A percentile compares a stretch with the other conserved stretches of the same genome.
Conservation (phyloP, 805 yeast genomes). For the Torulaspora indica region DNA sequence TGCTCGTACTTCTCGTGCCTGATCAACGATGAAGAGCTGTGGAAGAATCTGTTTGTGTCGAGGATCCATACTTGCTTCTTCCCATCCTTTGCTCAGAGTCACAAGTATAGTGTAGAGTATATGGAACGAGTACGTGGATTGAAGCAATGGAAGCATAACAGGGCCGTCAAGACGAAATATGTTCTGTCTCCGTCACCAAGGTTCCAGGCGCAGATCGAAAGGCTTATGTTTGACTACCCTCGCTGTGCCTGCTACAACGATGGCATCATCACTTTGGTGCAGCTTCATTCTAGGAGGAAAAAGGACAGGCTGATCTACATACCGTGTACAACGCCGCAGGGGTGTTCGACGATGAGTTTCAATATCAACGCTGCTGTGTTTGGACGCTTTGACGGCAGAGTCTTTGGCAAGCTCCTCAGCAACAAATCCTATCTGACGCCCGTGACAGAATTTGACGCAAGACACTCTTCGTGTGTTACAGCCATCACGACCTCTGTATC, state of each 20-base stretch:
- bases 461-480: conserved; percentile 32
- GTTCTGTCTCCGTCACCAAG: conserved; percentile 28
- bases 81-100: conserved; percentile 38
- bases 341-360: conserved; percentile 37
- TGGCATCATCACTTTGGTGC: conserved; percentile 35
- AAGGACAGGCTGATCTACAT: conserved; percentile 33
- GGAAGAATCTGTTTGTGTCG: conserved; percentile 39
- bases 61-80: conserved; percentile 31
- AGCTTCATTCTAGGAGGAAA: conserved; percentile 28
- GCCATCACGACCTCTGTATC: conserved; percentile 28
- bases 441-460: conserved; percentile 29
- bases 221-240: conserved; percentile 34
- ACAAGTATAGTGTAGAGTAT: conserved; percentile 36
- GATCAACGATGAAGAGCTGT: conserved; percentile 40
- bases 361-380: conserved; percentile 34
- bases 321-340: conserved; percentile 38
- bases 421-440: conserved; percentile 35
- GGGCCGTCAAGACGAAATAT: conserved; percentile 34
- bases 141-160: conserved; percentile 35
- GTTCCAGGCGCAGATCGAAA: conserved; percentile 26
- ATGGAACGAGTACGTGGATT: conserved; percentile 30
- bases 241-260: conserved; percentile 36
- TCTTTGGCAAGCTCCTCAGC: conserved; percentile 33
- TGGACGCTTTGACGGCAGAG: conserved; percentile 37
- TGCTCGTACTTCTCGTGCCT: conserved; percentile 30